Conservation (phyloP, 345 rosid genomes). For the Abelmoschus esculentus region DNA sequence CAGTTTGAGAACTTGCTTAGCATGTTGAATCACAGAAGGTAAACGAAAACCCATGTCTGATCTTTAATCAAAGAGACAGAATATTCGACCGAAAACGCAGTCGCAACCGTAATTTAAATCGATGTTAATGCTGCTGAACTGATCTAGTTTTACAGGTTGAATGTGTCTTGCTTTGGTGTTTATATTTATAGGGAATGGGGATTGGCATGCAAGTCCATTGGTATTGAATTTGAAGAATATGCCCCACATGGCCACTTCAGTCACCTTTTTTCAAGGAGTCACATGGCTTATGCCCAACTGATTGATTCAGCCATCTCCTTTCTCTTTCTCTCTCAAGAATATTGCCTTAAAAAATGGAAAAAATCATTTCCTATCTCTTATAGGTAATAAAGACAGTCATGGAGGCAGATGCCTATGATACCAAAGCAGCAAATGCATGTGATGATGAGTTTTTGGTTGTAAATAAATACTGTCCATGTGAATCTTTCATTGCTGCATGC, state of each 20-base stretch:
- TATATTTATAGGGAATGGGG: neutral
- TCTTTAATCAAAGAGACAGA: neutral
- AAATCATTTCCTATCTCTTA: too few species aligned
- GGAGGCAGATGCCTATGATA: neutral
- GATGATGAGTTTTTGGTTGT: neutral
- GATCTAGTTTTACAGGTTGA: neutral
- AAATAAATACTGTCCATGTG: neutral
- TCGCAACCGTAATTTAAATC: too few species aligned
- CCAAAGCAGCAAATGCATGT: too few species aligned
- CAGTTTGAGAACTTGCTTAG: constrained; percentile 23
- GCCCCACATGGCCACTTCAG: neutral
- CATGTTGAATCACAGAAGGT: constrained; percentile 18
- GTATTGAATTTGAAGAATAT: neutral
- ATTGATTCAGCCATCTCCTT: neutral
- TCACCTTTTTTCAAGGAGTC: neutral
- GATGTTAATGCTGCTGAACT: neutral
- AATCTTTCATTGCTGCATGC: neutral
- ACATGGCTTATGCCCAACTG: neutral
- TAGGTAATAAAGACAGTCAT: too few species aligned
- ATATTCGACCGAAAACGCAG: too few species aligned
- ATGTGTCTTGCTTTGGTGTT: neutral
- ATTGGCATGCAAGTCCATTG: neutral
- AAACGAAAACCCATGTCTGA: constrained; percentile 25
- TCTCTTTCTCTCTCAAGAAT: too few species aligned
- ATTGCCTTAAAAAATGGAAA: too few species aligned